Conservation (phyloP, 176 grass and related monocot species). For the Phyllostachys edulis region DNA sequence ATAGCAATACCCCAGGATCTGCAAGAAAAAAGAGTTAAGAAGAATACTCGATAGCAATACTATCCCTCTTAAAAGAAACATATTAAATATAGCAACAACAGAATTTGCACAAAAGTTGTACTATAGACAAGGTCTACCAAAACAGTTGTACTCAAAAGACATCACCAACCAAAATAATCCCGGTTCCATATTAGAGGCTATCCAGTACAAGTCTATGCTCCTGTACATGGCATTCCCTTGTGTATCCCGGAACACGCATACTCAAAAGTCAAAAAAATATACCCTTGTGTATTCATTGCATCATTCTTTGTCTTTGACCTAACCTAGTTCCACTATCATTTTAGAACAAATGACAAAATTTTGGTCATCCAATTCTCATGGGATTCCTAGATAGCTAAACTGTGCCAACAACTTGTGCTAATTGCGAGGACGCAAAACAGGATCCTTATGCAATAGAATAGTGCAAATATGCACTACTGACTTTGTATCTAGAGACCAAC, state of each 20-base stretch:
- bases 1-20: no score
- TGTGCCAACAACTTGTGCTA: neutral
- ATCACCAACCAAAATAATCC: neutral
- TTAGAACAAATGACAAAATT: neutral
- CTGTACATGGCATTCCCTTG: neutral
- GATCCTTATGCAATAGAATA: conserved; percentile 14
- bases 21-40: no score
- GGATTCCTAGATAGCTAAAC: neutral
- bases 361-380: neutral
- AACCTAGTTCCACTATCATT: conserved; percentile 22
- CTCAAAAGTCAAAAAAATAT: neutral
- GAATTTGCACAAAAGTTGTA: no score
- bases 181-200: neutral
- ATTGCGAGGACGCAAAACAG: neutral
- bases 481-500: conserved; percentile 58
- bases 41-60: no score
- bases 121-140: neutral
- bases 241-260: neutral
- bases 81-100: no score
- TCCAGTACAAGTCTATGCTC: neutral
- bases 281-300: neutral
- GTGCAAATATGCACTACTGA: conserved; percentile 12
- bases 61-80: no score
- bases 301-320: neutral
- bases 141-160: neutral